Base-by-base conservation (phyloP, 345 rosid genomes). In the Lenwebbia sp. region DNA sequence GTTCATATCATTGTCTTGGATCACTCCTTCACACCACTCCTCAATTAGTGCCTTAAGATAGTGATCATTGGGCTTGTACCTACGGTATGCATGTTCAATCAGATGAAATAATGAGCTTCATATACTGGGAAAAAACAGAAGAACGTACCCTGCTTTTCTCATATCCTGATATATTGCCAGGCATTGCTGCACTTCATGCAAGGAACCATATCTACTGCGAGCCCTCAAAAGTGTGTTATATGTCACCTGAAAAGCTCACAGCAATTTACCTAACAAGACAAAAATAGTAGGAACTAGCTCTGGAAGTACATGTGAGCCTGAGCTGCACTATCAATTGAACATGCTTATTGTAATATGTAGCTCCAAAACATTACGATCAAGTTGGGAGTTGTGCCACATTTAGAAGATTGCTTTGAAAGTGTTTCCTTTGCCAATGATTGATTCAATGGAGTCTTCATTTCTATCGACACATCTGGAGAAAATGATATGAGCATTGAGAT, bases 11-110 rank as follows among this genome's bases (percentile, higher is more conserved):
- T 89, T 92, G 82, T 87, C 92, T 84, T 90, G 95, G 88, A 96
- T 91, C 85, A 94, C 96, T 86, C 96, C 99, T 94, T 97, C 99
- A 82, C 98, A 95, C 99, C 99, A 96, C 85, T 97, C 99, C 89
- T 96, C 99, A 44, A 96, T 95, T 88, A 95, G 93, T 87, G 89
- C 94, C 93, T 94, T 92, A 74, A 97, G 99, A 91, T 90, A 97
- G 87, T 89, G 88, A 89, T 97, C 99, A 83, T 94, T 96, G 85
- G 99, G 88, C 85, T 90, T 89, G 90, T 94, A 95, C 92, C 99
- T 97, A 94, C 88, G 88, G 26, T 37, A 70, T 37, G 47, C 47
- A 19, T 41, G 49, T 25, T 44, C n/a, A 85, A 30, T 62, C 26
- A 78, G 47, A 85, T 25, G 58, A 22, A 83, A 52, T 22, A 40